Percentiles rank a stretch among this genome's conserved stretches.
Evolutionary conservation across 306 rosid species (phyloP).

Genomic region (Citrullus mucosospermus): DNA sequence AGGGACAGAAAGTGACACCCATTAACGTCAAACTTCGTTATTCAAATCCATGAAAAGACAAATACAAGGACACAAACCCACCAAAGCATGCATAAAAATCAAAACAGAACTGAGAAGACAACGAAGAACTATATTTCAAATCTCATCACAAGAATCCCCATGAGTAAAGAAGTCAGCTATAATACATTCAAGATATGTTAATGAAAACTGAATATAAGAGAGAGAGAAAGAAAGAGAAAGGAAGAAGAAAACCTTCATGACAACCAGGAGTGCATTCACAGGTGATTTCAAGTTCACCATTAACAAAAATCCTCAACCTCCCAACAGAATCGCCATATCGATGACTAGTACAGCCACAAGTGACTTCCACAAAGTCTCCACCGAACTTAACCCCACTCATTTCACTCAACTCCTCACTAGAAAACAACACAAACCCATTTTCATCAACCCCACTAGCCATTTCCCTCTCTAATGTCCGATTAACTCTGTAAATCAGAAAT

Average conservation of each 20-base stretch:
- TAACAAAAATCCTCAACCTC: slow-evolving; percentile 91
- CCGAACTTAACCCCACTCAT: slow-evolving; percentile 68
- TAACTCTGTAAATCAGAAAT: slow-evolving; percentile 32
- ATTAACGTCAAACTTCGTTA: slow-evolving; percentile 41
- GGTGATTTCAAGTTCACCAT: slow-evolving; percentile 74
- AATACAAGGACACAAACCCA: slow-evolving; percentile 4
- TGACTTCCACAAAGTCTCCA: slow-evolving; percentile 67
- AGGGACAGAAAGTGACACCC: slow-evolving; percentile 18
- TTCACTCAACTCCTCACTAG: slow-evolving; percentile 78
- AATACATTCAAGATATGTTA: not conserved
- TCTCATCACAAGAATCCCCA: not conserved
- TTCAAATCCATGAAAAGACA: slow-evolving; percentile 12
- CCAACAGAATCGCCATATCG: slow-evolving; percentile 97
- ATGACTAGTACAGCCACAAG: slow-evolving; percentile 95
- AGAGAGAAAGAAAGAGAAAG: not conserved
- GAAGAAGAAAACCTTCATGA: slow-evolving; percentile 56
- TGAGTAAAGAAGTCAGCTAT: not conserved
- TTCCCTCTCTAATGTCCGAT: slow-evolving; percentile 4
- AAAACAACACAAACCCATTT: slow-evolving; percentile 48
- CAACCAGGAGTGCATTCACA: slow-evolving; percentile 99
- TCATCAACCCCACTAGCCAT: slow-evolving; percentile 62
- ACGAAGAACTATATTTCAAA: not conserved
- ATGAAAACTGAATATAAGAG: not conserved
- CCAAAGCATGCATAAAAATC: slow-evolving; percentile 25
- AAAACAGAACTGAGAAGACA: slow-evolving; percentile 12